Conservation (phyloP, 2,329 filamentous ascomycete genomes). For the Clonostachys rhizophaga region DNA sequence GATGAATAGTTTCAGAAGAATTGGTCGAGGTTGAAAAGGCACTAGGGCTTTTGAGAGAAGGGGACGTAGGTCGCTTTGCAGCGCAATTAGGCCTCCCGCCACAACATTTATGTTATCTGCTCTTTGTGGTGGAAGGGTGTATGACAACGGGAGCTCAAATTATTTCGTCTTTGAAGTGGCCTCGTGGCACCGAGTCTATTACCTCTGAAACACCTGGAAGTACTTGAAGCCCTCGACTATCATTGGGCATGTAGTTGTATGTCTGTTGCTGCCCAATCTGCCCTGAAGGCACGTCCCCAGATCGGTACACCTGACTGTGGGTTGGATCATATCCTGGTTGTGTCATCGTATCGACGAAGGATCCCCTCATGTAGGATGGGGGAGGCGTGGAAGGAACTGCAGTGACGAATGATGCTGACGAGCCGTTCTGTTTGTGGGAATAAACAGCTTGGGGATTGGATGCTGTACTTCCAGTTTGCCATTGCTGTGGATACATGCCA, state of each 20-base stretch:
- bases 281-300: constrained; percentile 18
- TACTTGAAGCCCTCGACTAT: constrained; percentile 18
- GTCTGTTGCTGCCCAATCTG: constrained; percentile 17
- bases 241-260: constrained; percentile 26
- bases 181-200: constrained; percentile 20
- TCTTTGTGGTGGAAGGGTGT: not conserved
- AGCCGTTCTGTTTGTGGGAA: constrained; percentile 32
- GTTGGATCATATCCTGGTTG: constrained; percentile 23
- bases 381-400: constrained; percentile 19
- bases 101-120: too few species aligned
- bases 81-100: too few species aligned
- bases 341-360: constrained; percentile 25
- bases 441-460: constrained; percentile 38
- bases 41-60: too few species aligned
- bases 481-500: constrained; percentile 34
- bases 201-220: constrained; percentile 9
- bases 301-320: constrained; percentile 22
- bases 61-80: too few species aligned
- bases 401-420: constrained; percentile 21
- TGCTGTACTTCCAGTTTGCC: constrained; percentile 37
- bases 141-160: not conserved
- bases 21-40: too few species aligned
- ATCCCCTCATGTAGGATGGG: constrained; percentile 4
- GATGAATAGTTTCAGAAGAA: too few species aligned
- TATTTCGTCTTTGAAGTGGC: constrained; percentile 8